These are phyloP conservation scores for Spiraea crenata DNA, from an alignment of 331 rosid species.

Conservation along the genomic window DNA sequence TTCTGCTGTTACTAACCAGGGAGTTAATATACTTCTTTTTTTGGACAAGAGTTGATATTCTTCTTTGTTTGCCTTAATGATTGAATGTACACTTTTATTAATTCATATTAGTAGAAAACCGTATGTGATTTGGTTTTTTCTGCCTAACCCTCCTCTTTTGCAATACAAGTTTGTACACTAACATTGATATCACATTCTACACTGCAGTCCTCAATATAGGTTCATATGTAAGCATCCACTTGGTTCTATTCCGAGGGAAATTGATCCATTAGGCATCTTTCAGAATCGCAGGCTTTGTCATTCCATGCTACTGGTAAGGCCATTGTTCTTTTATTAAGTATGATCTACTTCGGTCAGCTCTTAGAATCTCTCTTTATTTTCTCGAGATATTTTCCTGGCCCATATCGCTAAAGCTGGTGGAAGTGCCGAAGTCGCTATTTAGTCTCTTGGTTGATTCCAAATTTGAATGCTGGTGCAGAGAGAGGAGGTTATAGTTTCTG, in stretches of 20 bases:
- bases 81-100: neutral
- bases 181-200: neutral
- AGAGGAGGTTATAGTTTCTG: neutral
- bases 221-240: conserved; percentile 4
- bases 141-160: neutral
- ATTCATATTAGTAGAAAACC: neutral
- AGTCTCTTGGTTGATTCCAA: neutral
- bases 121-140: neutral
- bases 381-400: neutral
- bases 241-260: neutral
- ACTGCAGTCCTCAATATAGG: conserved; percentile 26
- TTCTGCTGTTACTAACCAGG: neutral
- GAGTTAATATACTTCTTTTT: too few relatives aligned
- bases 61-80: too few relatives aligned
- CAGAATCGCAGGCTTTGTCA: conserved; percentile 20
- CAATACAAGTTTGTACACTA: too few relatives aligned
- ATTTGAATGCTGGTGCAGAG: neutral
- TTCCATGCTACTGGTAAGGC: conserved; percentile 28
- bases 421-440: neutral
- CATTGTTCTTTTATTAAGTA: neutral
- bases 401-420: neutral
- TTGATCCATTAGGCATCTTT: conserved; percentile 18
- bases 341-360: too few relatives aligned
- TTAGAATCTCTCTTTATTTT: neutral
- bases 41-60: too few relatives aligned